Percentiles rank a stretch among this genome's conserved stretches.
These are phyloP conservation scores for Pisolithus orientalis DNA, from an alignment of 768 basidiomycete species.

Conservation along the genomic window DNA sequence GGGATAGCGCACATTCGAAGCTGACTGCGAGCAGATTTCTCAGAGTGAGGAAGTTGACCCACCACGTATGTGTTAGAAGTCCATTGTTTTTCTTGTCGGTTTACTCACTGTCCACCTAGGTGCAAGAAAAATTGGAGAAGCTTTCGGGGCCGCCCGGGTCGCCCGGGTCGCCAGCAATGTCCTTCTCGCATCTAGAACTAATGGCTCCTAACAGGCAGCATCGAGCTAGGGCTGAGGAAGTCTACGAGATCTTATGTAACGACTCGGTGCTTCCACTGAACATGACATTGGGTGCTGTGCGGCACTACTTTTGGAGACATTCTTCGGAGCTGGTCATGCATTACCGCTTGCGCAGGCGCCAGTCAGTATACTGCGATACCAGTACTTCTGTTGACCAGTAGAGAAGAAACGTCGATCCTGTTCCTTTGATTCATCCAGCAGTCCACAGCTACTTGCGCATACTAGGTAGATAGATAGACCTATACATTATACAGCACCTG, in stretches of 20 bases:
- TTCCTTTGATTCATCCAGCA: too few relatives aligned
- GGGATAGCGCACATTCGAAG: conserved; percentile 65
- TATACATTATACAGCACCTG: too few relatives aligned
- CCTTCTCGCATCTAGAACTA: conserved; percentile 29
- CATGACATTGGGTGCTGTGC: conserved; percentile 87
- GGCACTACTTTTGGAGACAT: conserved; percentile 86
- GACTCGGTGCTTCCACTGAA: conserved; percentile 74
- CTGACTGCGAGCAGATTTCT: conserved; percentile 84
- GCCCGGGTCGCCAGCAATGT: conserved; percentile 21
- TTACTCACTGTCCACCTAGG: conserved; percentile 35
- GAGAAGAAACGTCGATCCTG: too few relatives aligned
- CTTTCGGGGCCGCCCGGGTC: conserved; percentile 32
- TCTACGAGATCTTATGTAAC: conserved; percentile 86
- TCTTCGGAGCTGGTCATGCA: conserved; percentile 67
- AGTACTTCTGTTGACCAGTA: too few relatives aligned
- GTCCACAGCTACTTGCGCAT: too few relatives aligned
- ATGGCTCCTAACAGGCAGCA: conserved; percentile 23
- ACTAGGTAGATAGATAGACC: too few relatives aligned
- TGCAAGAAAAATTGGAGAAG: conserved; percentile 77
- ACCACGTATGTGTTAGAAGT: conserved; percentile 53
- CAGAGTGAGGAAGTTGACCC: conserved; percentile 75
- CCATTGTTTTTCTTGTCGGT: not conserved
- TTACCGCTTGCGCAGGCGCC: conserved; percentile 48
- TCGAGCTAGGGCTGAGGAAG: conserved; percentile 49
- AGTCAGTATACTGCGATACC: not conserved